These are phyloP conservation scores for Gossypium gossypioides DNA, from an alignment of 441 rosid genomes.

Conservation along the genomic window DNA sequence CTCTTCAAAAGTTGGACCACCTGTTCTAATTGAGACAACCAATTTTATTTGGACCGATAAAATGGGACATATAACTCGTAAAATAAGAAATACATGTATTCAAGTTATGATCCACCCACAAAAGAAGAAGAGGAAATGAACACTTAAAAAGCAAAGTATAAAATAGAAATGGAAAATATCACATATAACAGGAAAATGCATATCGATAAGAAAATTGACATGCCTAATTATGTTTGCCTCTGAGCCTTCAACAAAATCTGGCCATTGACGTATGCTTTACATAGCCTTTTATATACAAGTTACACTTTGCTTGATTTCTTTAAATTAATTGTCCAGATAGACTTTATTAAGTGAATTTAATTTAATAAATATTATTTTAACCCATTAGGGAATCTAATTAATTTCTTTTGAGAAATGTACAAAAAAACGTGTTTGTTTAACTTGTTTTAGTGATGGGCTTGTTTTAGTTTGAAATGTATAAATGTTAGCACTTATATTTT, in stretches of 20 bases:
- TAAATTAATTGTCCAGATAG: neutral
- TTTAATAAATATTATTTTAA: slow-evolving; percentile 1
- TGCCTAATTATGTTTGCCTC: slow-evolving; percentile 8
- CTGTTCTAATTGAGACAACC: neutral
- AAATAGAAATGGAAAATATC: neutral
- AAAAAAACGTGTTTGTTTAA: slow-evolving; percentile 1
- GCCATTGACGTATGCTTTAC: slow-evolving; percentile 10
- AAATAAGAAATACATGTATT: neutral
- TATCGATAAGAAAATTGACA: neutral
- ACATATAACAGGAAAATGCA: neutral
- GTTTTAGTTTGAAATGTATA: too few relatives aligned
- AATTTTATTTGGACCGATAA: neutral
- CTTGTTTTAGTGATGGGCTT: neutral
- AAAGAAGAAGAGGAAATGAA: neutral
- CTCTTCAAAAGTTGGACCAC: neutral
- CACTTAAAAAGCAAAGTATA: neutral
- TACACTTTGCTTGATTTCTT: neutral
- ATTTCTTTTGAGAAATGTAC: slow-evolving; percentile 4
- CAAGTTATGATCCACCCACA: neutral
- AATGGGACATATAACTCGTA: neutral
- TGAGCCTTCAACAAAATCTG: slow-evolving; percentile 7
- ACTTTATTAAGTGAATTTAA: neutral
- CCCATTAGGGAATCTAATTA: slow-evolving; percentile 14
- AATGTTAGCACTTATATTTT: too few relatives aligned
- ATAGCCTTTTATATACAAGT: slow-evolving; percentile 10